phyloP scores from a whole-genome alignment of 225 moss, liverwort and hornwort species.

The Neckera pumila region DNA sequence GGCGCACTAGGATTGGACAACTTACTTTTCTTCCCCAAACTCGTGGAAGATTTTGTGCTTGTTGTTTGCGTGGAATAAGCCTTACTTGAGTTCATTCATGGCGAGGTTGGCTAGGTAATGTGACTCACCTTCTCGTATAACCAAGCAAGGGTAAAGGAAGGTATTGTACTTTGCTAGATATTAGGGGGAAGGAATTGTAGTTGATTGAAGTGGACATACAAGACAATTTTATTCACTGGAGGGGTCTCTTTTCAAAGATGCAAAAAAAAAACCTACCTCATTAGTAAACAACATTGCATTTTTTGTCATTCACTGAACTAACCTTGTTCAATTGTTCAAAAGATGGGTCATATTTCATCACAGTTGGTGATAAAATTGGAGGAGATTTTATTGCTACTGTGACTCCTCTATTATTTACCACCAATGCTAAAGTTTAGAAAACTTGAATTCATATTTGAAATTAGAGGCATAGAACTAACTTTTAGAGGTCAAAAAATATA shows the following conservation, averaged over 20 bases:
- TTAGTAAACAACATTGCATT: fast-evolving
- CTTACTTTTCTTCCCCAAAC: not conserved
- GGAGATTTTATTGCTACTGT: fast-evolving
- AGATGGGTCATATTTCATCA: fast-evolving
- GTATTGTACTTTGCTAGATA: not conserved
- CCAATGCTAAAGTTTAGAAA: not conserved
- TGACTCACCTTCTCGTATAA: no score
- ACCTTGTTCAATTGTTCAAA: not conserved
- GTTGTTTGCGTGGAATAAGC: not conserved
- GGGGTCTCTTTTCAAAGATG: not conserved
- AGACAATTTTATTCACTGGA: fast-evolving
- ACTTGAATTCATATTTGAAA: not conserved
- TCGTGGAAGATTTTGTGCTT: not conserved
- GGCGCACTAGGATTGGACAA: not conserved
- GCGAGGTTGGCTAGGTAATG: no score
- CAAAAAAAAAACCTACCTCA: fast-evolving
- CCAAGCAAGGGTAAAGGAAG: not conserved
- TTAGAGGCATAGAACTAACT: fast-evolving
- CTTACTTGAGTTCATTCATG: not conserved
- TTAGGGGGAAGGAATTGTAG: no score
- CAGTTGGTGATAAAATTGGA: fast-evolving
- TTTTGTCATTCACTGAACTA: fast-evolving
- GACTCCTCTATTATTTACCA: no score
- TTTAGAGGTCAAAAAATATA: not conserved
- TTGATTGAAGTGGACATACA: fast-evolving